These are phyloP conservation scores for Paramyrothecium sp. DNA, from an alignment of 2,329 filamentous ascomycete genomes.

Conservation along the genomic window DNA sequence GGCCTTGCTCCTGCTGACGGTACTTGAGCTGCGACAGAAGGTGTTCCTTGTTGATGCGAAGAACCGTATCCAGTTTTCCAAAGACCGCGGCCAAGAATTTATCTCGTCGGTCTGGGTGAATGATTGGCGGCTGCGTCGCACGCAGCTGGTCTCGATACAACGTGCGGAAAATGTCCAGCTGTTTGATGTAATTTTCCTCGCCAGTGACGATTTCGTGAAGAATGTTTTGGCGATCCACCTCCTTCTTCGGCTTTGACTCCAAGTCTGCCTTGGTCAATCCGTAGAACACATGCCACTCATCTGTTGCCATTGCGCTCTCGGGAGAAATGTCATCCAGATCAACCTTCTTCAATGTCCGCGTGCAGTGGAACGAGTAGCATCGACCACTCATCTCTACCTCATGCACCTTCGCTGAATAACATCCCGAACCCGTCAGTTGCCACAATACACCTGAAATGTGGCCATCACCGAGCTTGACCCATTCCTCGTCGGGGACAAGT, in stretches of 20 bases:
- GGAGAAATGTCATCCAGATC: conserved; percentile 75
- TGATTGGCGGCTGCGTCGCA: conserved; percentile 73
- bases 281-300: conserved; percentile 91
- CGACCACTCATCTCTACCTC: conserved; percentile 66
- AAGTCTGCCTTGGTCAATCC: conserved; percentile 75
- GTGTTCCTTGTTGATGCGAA: conserved; percentile 89
- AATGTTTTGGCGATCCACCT: conserved; percentile 89
- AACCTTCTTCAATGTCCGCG: conserved; percentile 90
- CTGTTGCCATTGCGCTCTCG: conserved; percentile 63
- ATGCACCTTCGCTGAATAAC: conserved; percentile 85
- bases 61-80: conserved; percentile 84
- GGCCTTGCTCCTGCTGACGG: conserved; percentile 92
- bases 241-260: conserved; percentile 74
- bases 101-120: conserved; percentile 72
- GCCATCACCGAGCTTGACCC: conserved; percentile 87
- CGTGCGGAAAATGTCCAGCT: conserved; percentile 79
- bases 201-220: conserved; percentile 93
- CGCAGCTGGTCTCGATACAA: conserved; percentile 83
- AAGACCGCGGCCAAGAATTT: conserved; percentile 86
- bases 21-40: conserved; percentile 93
- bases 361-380: conserved; percentile 94
- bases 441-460: conserved; percentile 86
- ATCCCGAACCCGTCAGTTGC: conserved; percentile 88
- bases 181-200: conserved; percentile 87
- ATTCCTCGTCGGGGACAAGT: conserved; percentile 87